Percentiles rank a stretch among this genome's conserved stretches.
phyloP scores from a whole-genome alignment of 2,329 filamentous ascomycete genomes.

The Zasmidium cellare region DNA sequence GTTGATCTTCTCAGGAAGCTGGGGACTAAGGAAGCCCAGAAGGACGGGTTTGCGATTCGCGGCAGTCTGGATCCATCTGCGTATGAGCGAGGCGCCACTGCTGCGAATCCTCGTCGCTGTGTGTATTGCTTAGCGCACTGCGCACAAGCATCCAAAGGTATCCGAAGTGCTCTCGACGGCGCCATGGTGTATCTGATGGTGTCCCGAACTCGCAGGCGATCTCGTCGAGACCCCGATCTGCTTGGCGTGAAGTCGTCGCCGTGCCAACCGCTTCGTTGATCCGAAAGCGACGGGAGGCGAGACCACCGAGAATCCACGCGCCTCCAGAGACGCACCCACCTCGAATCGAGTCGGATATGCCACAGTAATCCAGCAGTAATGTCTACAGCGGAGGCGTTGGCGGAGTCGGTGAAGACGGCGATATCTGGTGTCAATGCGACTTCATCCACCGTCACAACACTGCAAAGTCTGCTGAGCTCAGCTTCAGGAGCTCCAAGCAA shows the following conservation, averaged over 20 bases:
- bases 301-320: background rate
- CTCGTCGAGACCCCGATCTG: too few species aligned
- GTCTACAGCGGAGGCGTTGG: constrained; percentile 16
- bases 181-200: constrained; percentile 7
- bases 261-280: background rate
- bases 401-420: constrained; percentile 20
- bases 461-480: constrained; percentile 27
- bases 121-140: background rate
- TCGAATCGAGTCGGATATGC: background rate
- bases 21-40: constrained; percentile 39
- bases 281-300: background rate
- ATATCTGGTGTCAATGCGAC: constrained; percentile 22
- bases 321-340: background rate
- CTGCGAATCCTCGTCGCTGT: constrained; percentile 11
- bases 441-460: constrained; percentile 25
- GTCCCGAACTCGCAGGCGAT: background rate
- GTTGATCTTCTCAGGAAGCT: constrained; percentile 31
- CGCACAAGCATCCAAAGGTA: constrained; percentile 3
- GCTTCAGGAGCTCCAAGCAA: background rate
- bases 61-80: constrained; percentile 27
- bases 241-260: background rate
- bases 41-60: constrained; percentile 34
- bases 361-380: constrained; percentile 4
- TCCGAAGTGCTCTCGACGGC: constrained; percentile 8
- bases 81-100: constrained; percentile 4